phyloP scores from a whole-genome alignment of 2,329 filamentous ascomycete genomes.

The Nemania sp. region DNA sequence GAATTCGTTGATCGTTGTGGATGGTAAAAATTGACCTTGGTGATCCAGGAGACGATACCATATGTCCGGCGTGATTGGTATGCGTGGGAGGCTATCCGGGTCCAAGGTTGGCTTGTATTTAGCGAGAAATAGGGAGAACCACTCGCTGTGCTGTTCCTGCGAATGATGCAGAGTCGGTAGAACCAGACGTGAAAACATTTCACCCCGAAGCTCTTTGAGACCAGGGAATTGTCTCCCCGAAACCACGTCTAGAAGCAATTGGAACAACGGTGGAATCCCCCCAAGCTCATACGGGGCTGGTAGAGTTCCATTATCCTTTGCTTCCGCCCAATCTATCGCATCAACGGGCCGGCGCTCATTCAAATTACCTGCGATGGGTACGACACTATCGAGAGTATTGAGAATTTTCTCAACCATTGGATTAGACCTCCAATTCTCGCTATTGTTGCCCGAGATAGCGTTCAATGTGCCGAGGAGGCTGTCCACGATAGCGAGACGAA shows the following conservation, averaged over 20 bases:
- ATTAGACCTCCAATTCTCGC: conserved; percentile 13
- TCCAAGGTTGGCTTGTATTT: conserved; percentile 9
- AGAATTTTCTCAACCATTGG: conserved; percentile 20
- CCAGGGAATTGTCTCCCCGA: background rate
- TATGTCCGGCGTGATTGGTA: conserved; percentile 16
- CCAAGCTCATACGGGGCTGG: background rate
- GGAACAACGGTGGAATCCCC: conserved; percentile 16
- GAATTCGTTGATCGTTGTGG: conserved; percentile 10
- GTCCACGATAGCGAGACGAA: conserved; percentile 20
- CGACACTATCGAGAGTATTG: conserved; percentile 10
- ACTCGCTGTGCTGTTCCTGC: conserved; percentile 16
- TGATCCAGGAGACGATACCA: conserved; percentile 7
- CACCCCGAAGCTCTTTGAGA: conserved; percentile 7
- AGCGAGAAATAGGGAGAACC: conserved; percentile 22
- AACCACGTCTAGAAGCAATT: background rate
- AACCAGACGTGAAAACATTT: conserved; percentile 19
- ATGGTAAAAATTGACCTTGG: conserved; percentile 9
- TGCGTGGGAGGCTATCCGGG: conserved; percentile 5
- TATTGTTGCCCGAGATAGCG: background rate
- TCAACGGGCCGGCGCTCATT: conserved; percentile 21
- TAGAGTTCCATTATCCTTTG: conserved; percentile 4
- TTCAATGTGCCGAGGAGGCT: conserved; percentile 18
- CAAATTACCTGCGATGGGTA: conserved; percentile 19
- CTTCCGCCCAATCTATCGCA: conserved; percentile 17
- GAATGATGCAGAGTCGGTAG: conserved; percentile 17